Evolutionary conservation across 2,329 filamentous ascomycete genomes (phyloP), one percentile per base, ranked within the genome.

Genomic region (Alternaria ethzedia): DNA sequence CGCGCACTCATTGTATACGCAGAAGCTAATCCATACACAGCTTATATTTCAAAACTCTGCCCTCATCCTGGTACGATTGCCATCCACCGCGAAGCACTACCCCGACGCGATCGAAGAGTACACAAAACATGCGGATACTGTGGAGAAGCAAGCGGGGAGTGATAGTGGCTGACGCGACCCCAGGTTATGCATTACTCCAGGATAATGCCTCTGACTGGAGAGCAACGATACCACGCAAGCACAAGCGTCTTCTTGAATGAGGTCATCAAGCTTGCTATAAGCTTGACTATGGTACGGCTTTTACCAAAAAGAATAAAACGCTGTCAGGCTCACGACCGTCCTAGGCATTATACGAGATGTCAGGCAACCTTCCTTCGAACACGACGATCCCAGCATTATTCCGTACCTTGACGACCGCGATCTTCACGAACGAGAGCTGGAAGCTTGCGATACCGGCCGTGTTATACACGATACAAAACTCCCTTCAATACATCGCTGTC

Each of bases 221-320:
- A 93, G 70, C 92, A 94, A 76, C 90, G 94, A 78, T 98, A 97
- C 81, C 93, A 96, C 72, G 90, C 95, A 43, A 97, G 94, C 45
- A 98, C 96, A 10, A 94, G 95, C 46, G 93, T 99, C 58, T 93
- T 98, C 78, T 86, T 98, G 67, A 96, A 94, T 80, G 96, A 99
- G 82, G 87, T 97, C 50, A 87, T 97, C 73, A 98, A 98, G 81
- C 87, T 98, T 32, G 88, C 90, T 41, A 89, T 98, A 59, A 96
- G 92, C 71, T 84, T 97, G 45, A 93, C 92, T 6, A 90, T 97
- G 78, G 72, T 74, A 67, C 3, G 60, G 11, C 3, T n/a, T n/a
- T n/a, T n/a, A n/a, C n/a, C n/a, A 17, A 7, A 15, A 15, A 20
- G 17, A 3, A n/a, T 11, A 13, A 6, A 3, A 1, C 21, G 2